A percentile compares a stretch with the other conserved stretches of the same genome.
phyloP scores from a whole-genome alignment of 345 rosid genomes.

The Lagerstroemia speciosa region DNA sequence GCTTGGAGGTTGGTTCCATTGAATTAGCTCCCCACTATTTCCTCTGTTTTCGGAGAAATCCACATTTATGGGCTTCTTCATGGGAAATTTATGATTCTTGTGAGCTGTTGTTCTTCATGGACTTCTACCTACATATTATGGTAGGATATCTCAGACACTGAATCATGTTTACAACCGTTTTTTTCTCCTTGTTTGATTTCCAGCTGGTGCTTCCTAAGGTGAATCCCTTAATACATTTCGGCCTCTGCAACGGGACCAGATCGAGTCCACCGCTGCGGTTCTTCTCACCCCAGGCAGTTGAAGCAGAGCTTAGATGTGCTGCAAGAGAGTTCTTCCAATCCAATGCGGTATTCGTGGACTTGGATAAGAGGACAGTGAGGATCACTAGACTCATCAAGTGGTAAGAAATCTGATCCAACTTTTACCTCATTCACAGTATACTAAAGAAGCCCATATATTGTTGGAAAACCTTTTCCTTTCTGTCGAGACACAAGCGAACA shows the following conservation, averaged over 20 bases:
- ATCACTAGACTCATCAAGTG: constrained; percentile 68
- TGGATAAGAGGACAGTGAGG: constrained; percentile 52
- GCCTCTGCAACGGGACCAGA: constrained; percentile 73
- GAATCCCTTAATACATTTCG: constrained; percentile 79
- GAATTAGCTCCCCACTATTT: not conserved
- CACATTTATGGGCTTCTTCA: no score
- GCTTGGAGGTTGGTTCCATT: constrained; percentile 42
- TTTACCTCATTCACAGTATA: no score
- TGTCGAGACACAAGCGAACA: not conserved
- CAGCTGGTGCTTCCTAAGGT: constrained; percentile 48
- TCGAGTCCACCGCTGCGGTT: constrained; percentile 76
- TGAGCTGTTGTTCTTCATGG: no score
- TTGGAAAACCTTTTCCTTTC: not conserved
- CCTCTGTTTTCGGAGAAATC: no score
- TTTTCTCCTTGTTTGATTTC: constrained; percentile 6
- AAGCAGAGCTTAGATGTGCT: constrained; percentile 55
- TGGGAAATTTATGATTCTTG: no score
- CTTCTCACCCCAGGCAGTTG: constrained; percentile 58
- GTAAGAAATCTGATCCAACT: constrained; percentile 23
- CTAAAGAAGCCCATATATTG: not conserved
- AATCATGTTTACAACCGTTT: not conserved
- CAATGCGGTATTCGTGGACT: constrained; percentile 51
- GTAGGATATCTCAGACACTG: not conserved
- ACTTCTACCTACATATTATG: no score
- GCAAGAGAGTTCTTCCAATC: constrained; percentile 60